Evolutionary conservation across 139 green algal species (phyloP).

Genomic region (Tetradesmus obliquus): DNA sequence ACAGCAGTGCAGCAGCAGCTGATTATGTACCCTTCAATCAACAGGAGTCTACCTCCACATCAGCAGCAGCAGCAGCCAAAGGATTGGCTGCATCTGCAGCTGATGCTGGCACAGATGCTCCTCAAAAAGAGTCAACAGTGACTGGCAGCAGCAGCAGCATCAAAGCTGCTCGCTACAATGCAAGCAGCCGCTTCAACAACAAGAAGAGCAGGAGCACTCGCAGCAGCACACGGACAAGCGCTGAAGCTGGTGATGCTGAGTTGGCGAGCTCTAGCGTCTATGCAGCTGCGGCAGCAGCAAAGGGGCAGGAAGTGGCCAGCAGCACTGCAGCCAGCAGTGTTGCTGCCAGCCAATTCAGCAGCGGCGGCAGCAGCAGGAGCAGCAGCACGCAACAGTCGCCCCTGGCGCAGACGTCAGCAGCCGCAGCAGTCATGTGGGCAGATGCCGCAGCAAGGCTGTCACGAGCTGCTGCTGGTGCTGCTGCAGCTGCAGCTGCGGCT

Average conservation of each 20-base stretch:
- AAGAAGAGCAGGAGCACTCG: neutral
- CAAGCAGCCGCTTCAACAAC: neutral
- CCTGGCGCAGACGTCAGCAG: neutral
- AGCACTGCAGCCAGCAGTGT: neutral
- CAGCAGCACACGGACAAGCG: neutral
- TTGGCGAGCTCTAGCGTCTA: neutral
- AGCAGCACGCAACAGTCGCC: neutral
- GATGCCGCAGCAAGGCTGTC: neutral
- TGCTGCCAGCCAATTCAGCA: neutral
- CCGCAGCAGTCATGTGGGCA: neutral
- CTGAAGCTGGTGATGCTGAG: neutral
- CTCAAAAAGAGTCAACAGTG: neutral
- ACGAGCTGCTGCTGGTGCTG: neutral
- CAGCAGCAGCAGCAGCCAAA: neutral
- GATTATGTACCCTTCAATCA: neutral
- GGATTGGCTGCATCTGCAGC: neutral
- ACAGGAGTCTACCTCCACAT: neutral
- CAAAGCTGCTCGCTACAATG: neutral
- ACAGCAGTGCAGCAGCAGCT: neutral
- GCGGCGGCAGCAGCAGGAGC: neutral
- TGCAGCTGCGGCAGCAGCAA: neutral
- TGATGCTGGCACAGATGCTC: neutral
- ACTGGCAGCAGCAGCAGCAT: neutral
- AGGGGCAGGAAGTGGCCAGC: neutral
- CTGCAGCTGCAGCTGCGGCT: neutral